A percentile compares a stretch with the other conserved stretches of the same genome.
These are phyloP conservation scores for Coniferiporia weirii DNA, from an alignment of 1,284 basidiomycete species.

Conservation along the genomic window DNA sequence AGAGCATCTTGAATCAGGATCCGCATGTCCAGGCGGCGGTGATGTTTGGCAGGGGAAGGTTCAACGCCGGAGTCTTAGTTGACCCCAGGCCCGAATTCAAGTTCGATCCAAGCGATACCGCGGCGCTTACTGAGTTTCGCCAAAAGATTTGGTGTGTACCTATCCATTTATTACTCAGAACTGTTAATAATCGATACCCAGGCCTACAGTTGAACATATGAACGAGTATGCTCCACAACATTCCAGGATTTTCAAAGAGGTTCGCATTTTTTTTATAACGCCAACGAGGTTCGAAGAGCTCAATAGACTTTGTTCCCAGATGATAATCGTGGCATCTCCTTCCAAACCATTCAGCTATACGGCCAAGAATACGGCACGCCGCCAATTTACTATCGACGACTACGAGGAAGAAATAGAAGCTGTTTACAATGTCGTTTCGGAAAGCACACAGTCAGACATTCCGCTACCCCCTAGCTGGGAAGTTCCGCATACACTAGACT, in stretches of 20 bases:
- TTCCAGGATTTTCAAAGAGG: conserved; percentile 28
- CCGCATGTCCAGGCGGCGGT: conserved; percentile 29
- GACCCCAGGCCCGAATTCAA: conserved; percentile 27
- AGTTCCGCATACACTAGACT: conserved; percentile 1
- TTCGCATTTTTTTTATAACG: background rate
- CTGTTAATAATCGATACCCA: background rate
- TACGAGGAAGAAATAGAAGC: conserved; percentile 31
- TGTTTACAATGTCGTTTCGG: conserved; percentile 23
- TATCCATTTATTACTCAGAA: background rate
- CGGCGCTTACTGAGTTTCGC: conserved; percentile 7
- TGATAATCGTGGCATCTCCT: conserved; percentile 14
- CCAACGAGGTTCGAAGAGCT: background rate
- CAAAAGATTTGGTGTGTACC: conserved; percentile 5
- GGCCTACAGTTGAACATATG: conserved; percentile 25
- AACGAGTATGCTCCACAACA: conserved; percentile 27
- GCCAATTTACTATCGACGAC: conserved; percentile 24
- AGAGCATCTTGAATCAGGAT: conserved; percentile 34
- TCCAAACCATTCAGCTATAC: conserved; percentile 26
- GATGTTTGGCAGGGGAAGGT: conserved; percentile 38
- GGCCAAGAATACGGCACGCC: conserved; percentile 30
- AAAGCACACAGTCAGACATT: conserved; percentile 18
- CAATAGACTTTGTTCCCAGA: background rate
- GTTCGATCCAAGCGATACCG: conserved; percentile 1
- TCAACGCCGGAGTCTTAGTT: conserved; percentile 39
- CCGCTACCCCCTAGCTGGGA: conserved; percentile 13